These are phyloP conservation scores for Dictyostelium intermedium DNA, from an alignment of 78 protist genomes.

Conservation along the genomic window DNA sequence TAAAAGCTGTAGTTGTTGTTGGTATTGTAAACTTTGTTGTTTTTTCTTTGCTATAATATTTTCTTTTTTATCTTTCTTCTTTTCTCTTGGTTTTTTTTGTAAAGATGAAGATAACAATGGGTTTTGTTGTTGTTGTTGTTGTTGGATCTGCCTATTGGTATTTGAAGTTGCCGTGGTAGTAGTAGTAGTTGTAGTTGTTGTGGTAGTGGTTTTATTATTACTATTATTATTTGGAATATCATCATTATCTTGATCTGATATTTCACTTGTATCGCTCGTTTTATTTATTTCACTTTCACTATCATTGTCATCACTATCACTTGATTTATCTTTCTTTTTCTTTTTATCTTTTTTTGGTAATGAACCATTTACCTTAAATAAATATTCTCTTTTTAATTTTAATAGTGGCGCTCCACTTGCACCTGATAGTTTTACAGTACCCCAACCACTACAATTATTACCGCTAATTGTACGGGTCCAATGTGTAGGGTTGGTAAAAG, in stretches of 20 bases:
- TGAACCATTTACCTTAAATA: constrained; percentile 22
- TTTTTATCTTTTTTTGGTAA: neutral
- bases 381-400: constrained; percentile 45
- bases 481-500: constrained; percentile 56
- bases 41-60: neutral
- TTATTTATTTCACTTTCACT: neutral
- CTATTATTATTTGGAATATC: neutral
- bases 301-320: neutral
- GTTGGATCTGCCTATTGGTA: neutral
- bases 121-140: too few relatives aligned
- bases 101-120: neutral
- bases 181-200: neutral
- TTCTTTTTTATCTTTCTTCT: neutral
- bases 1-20: neutral
- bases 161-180: neutral
- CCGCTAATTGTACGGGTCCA: constrained; percentile 66
- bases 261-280: neutral
- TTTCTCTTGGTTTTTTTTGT: neutral
- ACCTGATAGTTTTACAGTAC: constrained; percentile 28
- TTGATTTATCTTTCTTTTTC: neutral
- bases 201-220: neutral
- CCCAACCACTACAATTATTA: constrained; percentile 75
- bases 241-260: neutral
- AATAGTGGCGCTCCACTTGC: constrained; percentile 30
- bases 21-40: neutral